These are phyloP conservation scores for Ophiostoma populinum DNA, from an alignment of 2,329 filamentous ascomycete genomes.

Conservation along the genomic window DNA sequence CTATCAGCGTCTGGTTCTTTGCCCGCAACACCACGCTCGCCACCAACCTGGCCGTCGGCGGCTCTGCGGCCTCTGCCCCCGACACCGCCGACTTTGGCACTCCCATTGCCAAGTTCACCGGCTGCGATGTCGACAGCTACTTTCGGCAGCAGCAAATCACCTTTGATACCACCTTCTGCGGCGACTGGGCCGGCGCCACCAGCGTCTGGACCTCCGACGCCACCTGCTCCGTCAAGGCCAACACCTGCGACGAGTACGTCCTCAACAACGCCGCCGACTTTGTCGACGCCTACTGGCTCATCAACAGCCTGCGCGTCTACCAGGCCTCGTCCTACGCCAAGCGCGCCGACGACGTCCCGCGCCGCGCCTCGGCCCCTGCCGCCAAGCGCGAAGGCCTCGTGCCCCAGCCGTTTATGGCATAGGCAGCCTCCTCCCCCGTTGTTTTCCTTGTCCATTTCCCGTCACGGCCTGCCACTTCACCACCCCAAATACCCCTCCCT, in stretches of 20 bases:
- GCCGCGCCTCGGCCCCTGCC: not conserved
- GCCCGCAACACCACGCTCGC: slow-evolving; percentile 28
- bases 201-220: slow-evolving; percentile 40
- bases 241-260: slow-evolving; percentile 57
- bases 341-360: not conserved
- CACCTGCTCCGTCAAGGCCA: slow-evolving; percentile 41
- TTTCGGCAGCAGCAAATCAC: slow-evolving; percentile 62
- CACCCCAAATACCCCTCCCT: too few species aligned
- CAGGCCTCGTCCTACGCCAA: slow-evolving; percentile 13
- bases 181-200: slow-evolving; percentile 75
- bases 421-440: not conserved
- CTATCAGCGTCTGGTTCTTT: slow-evolving; percentile 74
- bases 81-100: slow-evolving; percentile 51
- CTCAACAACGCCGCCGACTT: slow-evolving; percentile 53
- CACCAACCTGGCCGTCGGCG: slow-evolving; percentile 19
- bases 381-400: not conserved
- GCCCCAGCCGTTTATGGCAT: slow-evolving; percentile 7
- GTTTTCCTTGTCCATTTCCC: too few species aligned
- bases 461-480: too few species aligned
- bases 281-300: slow-evolving; percentile 55
- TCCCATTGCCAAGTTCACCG: slow-evolving; percentile 50
- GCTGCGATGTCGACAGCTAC: slow-evolving; percentile 52
- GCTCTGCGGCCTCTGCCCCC: slow-evolving; percentile 40
- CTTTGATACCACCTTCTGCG: slow-evolving; percentile 74
- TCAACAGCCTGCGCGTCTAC: slow-evolving; percentile 56